Percentiles rank a stretch among this genome's conserved stretches.
Evolutionary conservation across 1,139 yeast species (phyloP).

Genomic region (Taphrina confusa): DNA sequence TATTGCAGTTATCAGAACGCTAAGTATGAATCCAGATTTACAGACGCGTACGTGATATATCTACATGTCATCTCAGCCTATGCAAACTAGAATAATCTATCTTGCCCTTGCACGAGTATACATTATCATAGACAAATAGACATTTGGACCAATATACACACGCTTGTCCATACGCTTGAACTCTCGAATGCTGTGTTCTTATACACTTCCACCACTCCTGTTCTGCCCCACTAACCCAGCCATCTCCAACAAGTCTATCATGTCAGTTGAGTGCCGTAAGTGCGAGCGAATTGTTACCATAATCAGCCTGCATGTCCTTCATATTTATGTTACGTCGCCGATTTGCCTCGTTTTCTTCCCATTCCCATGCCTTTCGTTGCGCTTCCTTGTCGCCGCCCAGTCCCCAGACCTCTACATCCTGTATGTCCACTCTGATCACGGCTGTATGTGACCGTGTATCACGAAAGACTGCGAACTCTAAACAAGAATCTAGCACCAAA

Average conservation of each 20-base stretch:
- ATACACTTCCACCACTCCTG: slow-evolving; percentile 28
- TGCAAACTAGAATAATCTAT: too few relatives aligned
- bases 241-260: slow-evolving; percentile 15
- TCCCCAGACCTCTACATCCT: slow-evolving; percentile 25
- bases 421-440: neutral
- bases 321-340: slow-evolving; percentile 10
- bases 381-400: slow-evolving; percentile 26
- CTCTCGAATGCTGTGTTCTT: too few relatives aligned
- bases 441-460: neutral
- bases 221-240: slow-evolving; percentile 24
- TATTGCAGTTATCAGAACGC: too few relatives aligned
- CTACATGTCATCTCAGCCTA: too few relatives aligned
- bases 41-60: too few relatives aligned
- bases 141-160: too few relatives aligned
- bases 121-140: too few relatives aligned
- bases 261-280: neutral
- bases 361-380: slow-evolving; percentile 26
- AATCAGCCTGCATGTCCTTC: slow-evolving; percentile 24
- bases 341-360: slow-evolving; percentile 25
- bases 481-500: slow-evolving; percentile 11
- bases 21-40: too few relatives aligned
- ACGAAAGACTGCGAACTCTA: slow-evolving; percentile 19
- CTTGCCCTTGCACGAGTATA: too few relatives aligned
- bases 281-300: neutral
- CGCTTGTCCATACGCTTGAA: too few relatives aligned